Percentiles rank a stretch among this genome's conserved stretches.
Evolutionary conservation across 2,329 filamentous ascomycete genomes (phyloP).

Genomic region (Epichloe brachyelytri): DNA sequence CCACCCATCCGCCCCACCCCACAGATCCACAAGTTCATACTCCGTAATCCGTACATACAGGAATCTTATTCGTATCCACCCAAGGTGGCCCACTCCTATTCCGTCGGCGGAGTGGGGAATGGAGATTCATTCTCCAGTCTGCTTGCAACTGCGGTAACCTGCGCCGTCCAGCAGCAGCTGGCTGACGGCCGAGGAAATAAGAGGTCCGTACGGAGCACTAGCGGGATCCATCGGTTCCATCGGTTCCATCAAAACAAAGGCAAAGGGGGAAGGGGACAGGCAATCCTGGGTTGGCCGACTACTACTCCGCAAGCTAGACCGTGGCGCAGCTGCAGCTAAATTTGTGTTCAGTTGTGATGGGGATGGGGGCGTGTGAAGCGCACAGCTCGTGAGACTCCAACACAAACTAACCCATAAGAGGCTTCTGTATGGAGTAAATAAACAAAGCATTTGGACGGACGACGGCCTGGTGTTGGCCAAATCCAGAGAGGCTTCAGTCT

Average conservation of each 20-base stretch:
- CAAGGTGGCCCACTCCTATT: not conserved
- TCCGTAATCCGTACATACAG: too few species aligned
- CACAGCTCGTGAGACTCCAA: not conserved
- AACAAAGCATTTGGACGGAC: not conserved
- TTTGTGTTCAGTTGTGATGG: not conserved
- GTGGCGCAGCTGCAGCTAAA: not conserved
- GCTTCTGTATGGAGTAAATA: not conserved
- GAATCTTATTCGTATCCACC: not conserved
- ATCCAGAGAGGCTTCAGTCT: not conserved
- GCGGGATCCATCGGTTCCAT: too few species aligned
- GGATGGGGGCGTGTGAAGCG: not conserved
- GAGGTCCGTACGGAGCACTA: too few species aligned
- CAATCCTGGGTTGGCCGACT: not conserved
- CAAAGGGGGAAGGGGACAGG: not conserved
- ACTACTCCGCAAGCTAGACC: not conserved
- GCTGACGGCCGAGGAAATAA: too few species aligned
- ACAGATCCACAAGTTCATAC: too few species aligned
- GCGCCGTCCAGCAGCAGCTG: too few species aligned
- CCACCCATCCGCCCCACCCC: too few species aligned
- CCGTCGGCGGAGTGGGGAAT: slow-evolving; percentile 1
- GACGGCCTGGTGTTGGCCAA: not conserved
- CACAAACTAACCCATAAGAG: too few species aligned
- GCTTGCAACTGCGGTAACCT: too few species aligned
- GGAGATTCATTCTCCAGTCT: not conserved
- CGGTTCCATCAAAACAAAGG: not conserved